Evolutionary conservation across 371 early-diverging fungal genomes (phyloP), one percentile per base, ranked within the genome.

Genomic region (Lichtheimia hyalospora): DNA sequence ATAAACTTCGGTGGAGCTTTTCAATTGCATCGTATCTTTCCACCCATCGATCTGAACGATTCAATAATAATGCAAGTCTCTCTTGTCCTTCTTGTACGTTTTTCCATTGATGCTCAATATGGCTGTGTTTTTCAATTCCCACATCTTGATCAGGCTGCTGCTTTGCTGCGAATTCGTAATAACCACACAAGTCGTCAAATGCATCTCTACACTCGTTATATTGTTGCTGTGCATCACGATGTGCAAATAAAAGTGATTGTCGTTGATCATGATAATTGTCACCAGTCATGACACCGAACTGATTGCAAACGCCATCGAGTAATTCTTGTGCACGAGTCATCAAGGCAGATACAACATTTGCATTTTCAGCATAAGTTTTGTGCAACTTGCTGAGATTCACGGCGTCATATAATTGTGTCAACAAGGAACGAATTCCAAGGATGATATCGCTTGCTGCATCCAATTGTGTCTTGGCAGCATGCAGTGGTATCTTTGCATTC

Each of bases 141-240:
- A 62, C 52, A 27, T 61, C 58, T 18, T 61, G 62, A 10, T 57
- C 41, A 20, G 61, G 63, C 27, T 64, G 63, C 39, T 75, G 80
- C 3, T 66, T 57, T 25, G 55, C 57, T 18, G 73, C 68, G 15
- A 63, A 68, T 25, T 60, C 62, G 49, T 67, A 69, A 18, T 76
- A 73, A 12, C 72, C 71, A 18, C 70, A 64, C 0, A 73, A 60
- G 34, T 79, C 80, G 12, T 76, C 73, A 24, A 74, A 79, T 12
- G 73, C 66, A n/a, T 76, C 80, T 55, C 69, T 62, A 27, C 74
- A 72, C 8, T 74, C 77, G 5, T 44, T 46, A 12, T 72, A 49
- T 2, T 54, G 52, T 23, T 71, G 64, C 28, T 73, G 70, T 3
- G 67, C 54, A 14, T 71, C 61, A 40, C 59, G 65, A 28, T 76